Conservation (phyloP, 257 asterid genomes). For the Nicotiana obtusifolia region DNA sequence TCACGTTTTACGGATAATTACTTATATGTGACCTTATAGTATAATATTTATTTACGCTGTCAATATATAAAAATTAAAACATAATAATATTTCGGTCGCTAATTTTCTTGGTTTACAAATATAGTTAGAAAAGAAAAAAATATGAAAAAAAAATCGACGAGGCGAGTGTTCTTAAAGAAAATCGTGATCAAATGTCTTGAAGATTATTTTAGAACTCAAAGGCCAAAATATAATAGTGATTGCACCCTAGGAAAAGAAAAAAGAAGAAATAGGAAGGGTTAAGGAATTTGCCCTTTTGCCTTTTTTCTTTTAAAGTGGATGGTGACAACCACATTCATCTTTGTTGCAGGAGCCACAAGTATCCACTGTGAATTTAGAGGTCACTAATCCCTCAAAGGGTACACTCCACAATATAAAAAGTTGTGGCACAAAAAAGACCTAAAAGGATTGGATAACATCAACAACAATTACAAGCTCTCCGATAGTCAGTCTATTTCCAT, state of each 20-base stretch:
- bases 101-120: no score
- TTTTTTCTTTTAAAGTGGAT: background rate
- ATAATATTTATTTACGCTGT: no score
- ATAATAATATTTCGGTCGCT: background rate
- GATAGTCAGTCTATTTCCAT: no score
- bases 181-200: background rate
- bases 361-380: background rate
- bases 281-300: background rate
- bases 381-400: background rate
- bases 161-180: no score
- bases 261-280: background rate
- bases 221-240: background rate
- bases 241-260: background rate
- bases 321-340: background rate
- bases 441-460: background rate
- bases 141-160: fast-evolving
- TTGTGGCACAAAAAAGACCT: background rate
- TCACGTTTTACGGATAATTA: no score
- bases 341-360: background rate
- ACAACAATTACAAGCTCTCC: no score
- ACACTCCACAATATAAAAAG: background rate
- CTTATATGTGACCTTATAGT: no score
- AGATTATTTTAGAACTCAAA: background rate
- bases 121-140: background rate
- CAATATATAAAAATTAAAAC: no score